Evolutionary conservation across 139 green algal species (phyloP), one percentile per base, ranked within the genome.

Genomic region (Diplosphaera chodatii): DNA sequence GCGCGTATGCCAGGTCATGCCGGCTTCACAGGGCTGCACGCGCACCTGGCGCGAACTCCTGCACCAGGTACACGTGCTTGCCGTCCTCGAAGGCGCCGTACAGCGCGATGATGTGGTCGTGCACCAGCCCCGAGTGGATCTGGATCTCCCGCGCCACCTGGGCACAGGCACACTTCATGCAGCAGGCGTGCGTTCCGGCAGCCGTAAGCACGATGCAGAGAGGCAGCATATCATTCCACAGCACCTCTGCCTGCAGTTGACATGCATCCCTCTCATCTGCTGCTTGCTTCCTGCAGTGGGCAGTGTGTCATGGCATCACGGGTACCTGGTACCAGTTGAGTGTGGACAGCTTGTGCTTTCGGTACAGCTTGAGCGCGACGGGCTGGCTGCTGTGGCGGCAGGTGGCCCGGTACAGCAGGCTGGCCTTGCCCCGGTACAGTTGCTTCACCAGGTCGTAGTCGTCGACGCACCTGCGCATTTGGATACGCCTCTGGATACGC

Each of bases 41-140:
- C 25, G 18, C 13, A 79, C 88, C 85, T 15, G 78, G 71, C 0
- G 89, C 91, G 75, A 80, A 91, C 78, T 96, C 90, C 74, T 92
- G 81, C 22, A 92, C 83, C 71, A 97, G 78, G 82, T 94, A 96
- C 1, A 94, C 87, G 31, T 89, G 79, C 23, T 90, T 79, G 13
- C 79, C 80, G 66, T 96, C 90, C 71, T 91, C 88, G 80, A 93
- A 96, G 0, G 90, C 89, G 0, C 82, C 88, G 32, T 84, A 93
- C 75, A 94, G 81, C 65, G 81, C 66, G 31, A 95, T 82, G 59
- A 94, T 83, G 79, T 90, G 76, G 0, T 84, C 81, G 70, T 96
- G 91, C 25, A 78, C 66, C 63, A 96, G 78, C 18, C 76, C 76
- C 1, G 82, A 80, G 69, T 96, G 90, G 34, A 96, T 89, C 63